Evolutionary conservation across 2,329 filamentous ascomycete genomes (phyloP), one percentile per base, ranked within the genome.

Genomic region (Cladosporium oxysporum): DNA sequence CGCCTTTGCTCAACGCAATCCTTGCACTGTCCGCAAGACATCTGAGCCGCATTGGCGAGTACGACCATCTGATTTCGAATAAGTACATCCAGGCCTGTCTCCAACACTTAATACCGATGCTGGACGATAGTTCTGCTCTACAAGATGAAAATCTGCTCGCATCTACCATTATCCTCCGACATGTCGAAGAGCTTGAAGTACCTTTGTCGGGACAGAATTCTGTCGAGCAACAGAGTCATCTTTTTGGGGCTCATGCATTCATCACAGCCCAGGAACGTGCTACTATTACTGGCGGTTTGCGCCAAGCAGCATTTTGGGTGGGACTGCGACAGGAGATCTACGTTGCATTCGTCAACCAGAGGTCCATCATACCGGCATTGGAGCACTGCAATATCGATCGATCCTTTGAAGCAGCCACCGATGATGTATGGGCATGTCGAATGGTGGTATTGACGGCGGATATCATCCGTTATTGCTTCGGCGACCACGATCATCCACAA

Each of bases 401-500:
- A n/a, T 81, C 80, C 0, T 79, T 85, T 11, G 76, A 79, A 1
- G 76, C 79, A 0, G 79, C 81, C 0, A 81, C 82, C 52, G 86
- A 88, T 67, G 83, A 82, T 66, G 80, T 79, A 0, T 88, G 86
- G 86, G 83, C 86, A 1, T 88, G 89, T 72, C 81, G 86, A 18
- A 84, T 87, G 18, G 82, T 90, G 0, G 82, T 87, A 3, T 84
- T 87, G 70, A 87, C 86, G 63, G 86, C 86, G n/a, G 85, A 88
- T 67, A 85, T 89, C 1, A 76, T 90, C 18, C 85, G 88, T 67
- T 88, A 84, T 70, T 90, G 87, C 72, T 89, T 88, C 69, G 81
- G 82, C 1, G 77, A 81, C 18, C 73, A 70, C 18, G 73, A 76
- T 26, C 69, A 73, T 71, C 68, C 77, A 66, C 68, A 61, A 52